These are phyloP conservation scores for Fusarium veterinarium DNA, from an alignment of 2,329 filamentous ascomycete genomes.

Conservation along the genomic window DNA sequence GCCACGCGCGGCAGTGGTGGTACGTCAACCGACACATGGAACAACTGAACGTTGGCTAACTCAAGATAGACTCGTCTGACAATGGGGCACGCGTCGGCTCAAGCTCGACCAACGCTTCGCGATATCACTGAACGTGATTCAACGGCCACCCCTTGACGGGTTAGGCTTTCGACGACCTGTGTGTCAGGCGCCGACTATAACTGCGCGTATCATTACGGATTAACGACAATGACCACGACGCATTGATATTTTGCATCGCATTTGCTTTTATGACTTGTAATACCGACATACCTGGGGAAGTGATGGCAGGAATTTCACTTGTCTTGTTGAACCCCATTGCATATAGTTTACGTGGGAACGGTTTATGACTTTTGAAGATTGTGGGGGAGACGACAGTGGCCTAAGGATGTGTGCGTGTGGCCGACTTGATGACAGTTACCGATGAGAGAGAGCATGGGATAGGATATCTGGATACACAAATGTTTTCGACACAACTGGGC, in stretches of 20 bases:
- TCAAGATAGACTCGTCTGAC: constrained; percentile 55
- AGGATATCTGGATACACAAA: constrained; percentile 55
- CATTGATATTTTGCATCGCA: constrained; percentile 44
- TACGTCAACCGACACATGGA: constrained; percentile 50
- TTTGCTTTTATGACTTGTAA: constrained; percentile 54
- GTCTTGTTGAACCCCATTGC: constrained; percentile 40
- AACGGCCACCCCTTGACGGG: constrained; percentile 1
- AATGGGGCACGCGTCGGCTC: constrained; percentile 54
- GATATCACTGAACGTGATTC: constrained; percentile 50
- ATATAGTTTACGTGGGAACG: constrained; percentile 48
- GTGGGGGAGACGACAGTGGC: constrained; percentile 25
- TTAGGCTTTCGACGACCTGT: constrained; percentile 15
- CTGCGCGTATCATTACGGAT: constrained; percentile 37
- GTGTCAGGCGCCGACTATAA: constrained; percentile 5
- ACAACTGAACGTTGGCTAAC: constrained; percentile 23
- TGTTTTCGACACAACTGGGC: constrained; percentile 54
- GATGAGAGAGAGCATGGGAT: constrained; percentile 53
- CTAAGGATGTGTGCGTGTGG: constrained; percentile 22
- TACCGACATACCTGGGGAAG: constrained; percentile 47
- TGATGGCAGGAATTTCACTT: constrained; percentile 30
- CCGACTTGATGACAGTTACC: constrained; percentile 52
- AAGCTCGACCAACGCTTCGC: constrained; percentile 50
- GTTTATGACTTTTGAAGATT: constrained; percentile 44
- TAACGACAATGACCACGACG: constrained; percentile 45
- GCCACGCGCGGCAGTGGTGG: constrained; percentile 72